phyloP scores from a whole-genome alignment of 495 filamentous ascomycete genomes.

The Neurospora tetrasperma region DNA sequence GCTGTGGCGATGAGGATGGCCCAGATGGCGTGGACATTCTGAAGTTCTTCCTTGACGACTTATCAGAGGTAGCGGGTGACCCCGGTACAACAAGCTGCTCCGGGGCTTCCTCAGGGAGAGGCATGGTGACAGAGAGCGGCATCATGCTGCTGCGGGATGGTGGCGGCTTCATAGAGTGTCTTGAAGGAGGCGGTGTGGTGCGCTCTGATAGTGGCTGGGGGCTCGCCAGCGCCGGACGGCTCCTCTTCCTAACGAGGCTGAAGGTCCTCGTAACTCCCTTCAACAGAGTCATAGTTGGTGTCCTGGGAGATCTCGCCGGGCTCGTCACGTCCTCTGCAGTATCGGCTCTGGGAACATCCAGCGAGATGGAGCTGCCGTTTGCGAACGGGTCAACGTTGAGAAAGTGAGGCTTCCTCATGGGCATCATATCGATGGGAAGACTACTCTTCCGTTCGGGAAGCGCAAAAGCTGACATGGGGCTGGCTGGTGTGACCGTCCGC shows the following conservation, averaged over 20 bases:
- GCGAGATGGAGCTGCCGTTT: conserved; percentile 26
- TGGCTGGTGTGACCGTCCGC: conserved; percentile 24
- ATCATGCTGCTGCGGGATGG: neutral
- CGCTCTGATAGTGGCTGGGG: conserved; percentile 1
- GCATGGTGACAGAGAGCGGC: neutral
- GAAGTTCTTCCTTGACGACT: neutral
- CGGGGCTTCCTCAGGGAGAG: neutral
- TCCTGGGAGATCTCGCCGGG: conserved; percentile 23
- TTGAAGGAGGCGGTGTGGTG: neutral
- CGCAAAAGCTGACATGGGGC: conserved; percentile 12
- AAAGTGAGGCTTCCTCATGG: conserved; percentile 30
- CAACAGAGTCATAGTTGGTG: conserved; percentile 28
- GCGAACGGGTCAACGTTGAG: conserved; percentile 39
- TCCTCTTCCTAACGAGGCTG: conserved; percentile 36
- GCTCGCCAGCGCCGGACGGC: conserved; percentile 30
- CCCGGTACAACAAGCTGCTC: neutral
- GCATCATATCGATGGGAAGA: conserved; percentile 23
- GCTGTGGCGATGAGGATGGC: neutral
- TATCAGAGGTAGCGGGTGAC: neutral
- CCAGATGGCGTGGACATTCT: neutral
- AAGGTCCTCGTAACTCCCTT: conserved; percentile 35
- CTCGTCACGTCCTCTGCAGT: conserved; percentile 10
- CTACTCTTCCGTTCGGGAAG: conserved; percentile 24
- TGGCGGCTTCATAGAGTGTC: neutral
- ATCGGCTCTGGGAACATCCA: conserved; percentile 20